Evolutionary conservation across 2,329 filamentous ascomycete species (phyloP), one percentile per base, ranked within the genome.

Genomic region (Aureobasidium musti): DNA sequence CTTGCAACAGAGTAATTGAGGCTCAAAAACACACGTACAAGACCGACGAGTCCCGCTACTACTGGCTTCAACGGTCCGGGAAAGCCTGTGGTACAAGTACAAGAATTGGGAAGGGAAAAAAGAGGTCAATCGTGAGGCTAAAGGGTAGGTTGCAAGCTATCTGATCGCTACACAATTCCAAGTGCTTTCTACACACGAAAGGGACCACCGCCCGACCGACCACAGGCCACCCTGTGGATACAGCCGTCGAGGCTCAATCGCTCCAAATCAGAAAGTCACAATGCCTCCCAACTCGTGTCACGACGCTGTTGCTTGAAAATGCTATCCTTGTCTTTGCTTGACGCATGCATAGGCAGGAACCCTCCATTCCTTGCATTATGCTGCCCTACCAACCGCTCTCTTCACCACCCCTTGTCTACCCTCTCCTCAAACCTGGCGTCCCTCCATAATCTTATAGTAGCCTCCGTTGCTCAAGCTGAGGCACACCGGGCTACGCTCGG

Each of bases 211-310:
- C 23, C 37, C 37, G 57, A 47, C 30, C 43, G 57, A 61, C n/a
- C 57, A 61, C 57, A 49, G 43, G 57, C 57, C 57, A 61, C 57
- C 43, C 17, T 61, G 57, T 61, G 57, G 57, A 61, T 49, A 61
- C 57, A 26, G 11, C 57, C 57, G 26, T 21, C n/a, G 33, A 59
- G 26, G 39, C 54, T 45, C 54, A 59, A 33, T 59, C 26, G 39
- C 21, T 26, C n/a, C 39, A 41, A 52, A 61, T 37, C 28, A 23
- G 37, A 61, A 4, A 17, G 28, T 35, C n/a, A 23, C n/a, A 30
- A 13, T 14, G 10, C 2, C 26, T 33, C 17, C 33, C 21, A n/a
- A 35, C n/a, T 35, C 33, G n/a, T 47, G 28, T n/a, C 39, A 21
- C 37, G 17, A 45, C n/a, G 13, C 54, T 7, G 26, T 30, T 59